These are phyloP conservation scores for Leishmania amazonensis DNA, from an alignment of 208 protist species.

Conservation along the genomic window DNA sequence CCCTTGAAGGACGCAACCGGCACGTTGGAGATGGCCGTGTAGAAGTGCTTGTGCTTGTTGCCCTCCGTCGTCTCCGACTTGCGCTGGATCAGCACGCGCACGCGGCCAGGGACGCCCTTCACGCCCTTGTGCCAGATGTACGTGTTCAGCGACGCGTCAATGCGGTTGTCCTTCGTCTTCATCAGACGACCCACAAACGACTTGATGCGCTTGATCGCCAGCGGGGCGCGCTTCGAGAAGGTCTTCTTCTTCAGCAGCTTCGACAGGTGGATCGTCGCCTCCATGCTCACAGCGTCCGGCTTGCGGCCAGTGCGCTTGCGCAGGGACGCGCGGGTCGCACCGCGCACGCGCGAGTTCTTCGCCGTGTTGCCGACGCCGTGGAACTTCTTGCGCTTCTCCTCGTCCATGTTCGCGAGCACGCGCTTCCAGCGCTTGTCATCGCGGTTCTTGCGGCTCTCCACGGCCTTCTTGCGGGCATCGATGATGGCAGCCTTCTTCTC, in stretches of 20 bases:
- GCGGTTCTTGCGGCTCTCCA: slow-evolving; percentile 76
- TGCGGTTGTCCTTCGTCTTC: slow-evolving; percentile 98
- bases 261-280: slow-evolving; percentile 98
- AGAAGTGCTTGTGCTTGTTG: slow-evolving; percentile 90
- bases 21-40: slow-evolving; percentile 91
- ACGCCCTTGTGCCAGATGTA: slow-evolving; percentile 97
- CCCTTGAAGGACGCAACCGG: slow-evolving; percentile 83
- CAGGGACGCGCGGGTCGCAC: slow-evolving; percentile 78
- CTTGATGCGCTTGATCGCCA: slow-evolving; percentile 96
- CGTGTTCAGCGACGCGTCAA: slow-evolving; percentile 97
- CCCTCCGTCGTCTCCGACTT: slow-evolving; percentile 82
- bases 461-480: slow-evolving; percentile 72
- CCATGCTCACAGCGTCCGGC: slow-evolving; percentile 90
- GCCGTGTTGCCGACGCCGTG: slow-evolving; percentile 88
- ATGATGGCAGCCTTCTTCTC: slow-evolving; percentile 82
- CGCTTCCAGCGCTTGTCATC: slow-evolving; percentile 91
- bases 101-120: slow-evolving; percentile 93
- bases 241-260: slow-evolving; percentile 96
- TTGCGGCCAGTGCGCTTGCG: slow-evolving; percentile 86
- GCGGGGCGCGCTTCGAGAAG: slow-evolving; percentile 97
- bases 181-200: slow-evolving; percentile 95
- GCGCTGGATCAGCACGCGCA: slow-evolving; percentile 94
- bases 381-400: slow-evolving; percentile 86
- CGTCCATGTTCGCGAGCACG: slow-evolving; percentile 86
- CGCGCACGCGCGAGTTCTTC: slow-evolving; percentile 85